Evolutionary conservation across 345 rosid species (phyloP), one percentile per base, ranked within the genome.

Genomic region (Citrus medica): DNA sequence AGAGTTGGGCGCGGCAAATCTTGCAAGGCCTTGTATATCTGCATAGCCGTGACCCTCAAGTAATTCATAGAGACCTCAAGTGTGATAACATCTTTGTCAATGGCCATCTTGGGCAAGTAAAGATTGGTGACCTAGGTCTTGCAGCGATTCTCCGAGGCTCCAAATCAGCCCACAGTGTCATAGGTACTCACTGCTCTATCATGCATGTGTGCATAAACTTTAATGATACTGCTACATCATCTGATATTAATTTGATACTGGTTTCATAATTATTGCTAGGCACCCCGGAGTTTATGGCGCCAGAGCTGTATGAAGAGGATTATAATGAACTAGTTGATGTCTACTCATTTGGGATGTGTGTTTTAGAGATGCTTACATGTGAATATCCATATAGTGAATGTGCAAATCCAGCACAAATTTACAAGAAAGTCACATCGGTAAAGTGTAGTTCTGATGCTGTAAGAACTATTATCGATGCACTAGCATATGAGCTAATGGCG

Each of bases 211-310:
- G 17, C 28, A 3, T 8, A 9, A 35, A 58, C 33, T 46, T 70
- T 17, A 16, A 6, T 17, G 33, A 61, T 16, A 6, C 55, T 74
- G 21, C 1, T 42, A 9, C 8, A 48, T 24, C 24, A 46, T n/a
- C 63, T 38, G 55, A n/a, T 75, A 42, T 60, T n/a, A n/a, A 40
- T 28, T 27, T 12, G 14, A 8, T 76, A 25, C 21, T 46, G 12
- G n/a, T 42, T 67, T 9, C 19, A 7, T 24, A 22, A 40, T 40
- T 28, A 58, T 75, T 84, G 28, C 68, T 79, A 91, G 97, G 97
- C 77, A 93, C 97, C 56, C 97, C 97, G 0, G 97, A 93, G 81
- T 93, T 91, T 85, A 93, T 93, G 97, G 97, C 97, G 51, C 97
- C 97, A 22, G 97, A 93, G 76, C 76, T 93, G 66, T 93, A 93